Evolutionary conservation across 768 basidiomycete genomes (phyloP), one percentile per base, ranked within the genome.

Genomic region (Boletus patriciae): DNA sequence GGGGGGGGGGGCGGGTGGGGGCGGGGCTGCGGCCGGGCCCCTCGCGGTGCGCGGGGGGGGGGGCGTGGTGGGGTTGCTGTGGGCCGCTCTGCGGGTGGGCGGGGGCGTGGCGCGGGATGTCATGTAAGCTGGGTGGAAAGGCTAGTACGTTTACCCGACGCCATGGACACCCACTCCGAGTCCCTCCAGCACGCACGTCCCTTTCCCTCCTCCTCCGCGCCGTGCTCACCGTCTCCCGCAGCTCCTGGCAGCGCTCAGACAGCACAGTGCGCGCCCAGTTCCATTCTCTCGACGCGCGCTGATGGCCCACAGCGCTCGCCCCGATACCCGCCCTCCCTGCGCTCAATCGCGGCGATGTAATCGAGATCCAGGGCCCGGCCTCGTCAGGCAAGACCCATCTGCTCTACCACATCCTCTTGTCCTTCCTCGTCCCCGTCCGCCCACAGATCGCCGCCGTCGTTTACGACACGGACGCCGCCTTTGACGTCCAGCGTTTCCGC

Each of bases 381-480:
- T 80, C 78, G 27, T 84, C 86, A 7, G 92, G 90, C 29, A 94
- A 94, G 73, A 86, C 88, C 3, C 87, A 88, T 60, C 73, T 94
- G n/a, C 71, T 92, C 27, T 87, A 87, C 66, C 79, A 82, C 66
- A 69, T 91, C 47, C 68, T 89, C 27, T 71, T 83, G 13, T 78
- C 76, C 21, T 84, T 87, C 61, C 74, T 91, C 52, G 70, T 83
- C 12, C 88, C 89, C 21, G 53, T 48, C 52, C 45, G 52, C 13
- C 55, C 84, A n/a, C 80, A 76, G 43, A 86, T 84, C 67, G 78
- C 78, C 55, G 90, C 84, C 19, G 73, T 88, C 29, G 72, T 93
- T 53, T 78, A 86, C 58, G 92, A 94, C 71, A 82, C 82, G 45
- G 88, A 94, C 65, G 76, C 74, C 47, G 77, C 79, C 25, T 92